A percentile compares a stretch with the other conserved stretches of the same genome.
Evolutionary conservation across 345 rosid genomes (phyloP).

Genomic region (Excoecaria cochinchinensis): DNA sequence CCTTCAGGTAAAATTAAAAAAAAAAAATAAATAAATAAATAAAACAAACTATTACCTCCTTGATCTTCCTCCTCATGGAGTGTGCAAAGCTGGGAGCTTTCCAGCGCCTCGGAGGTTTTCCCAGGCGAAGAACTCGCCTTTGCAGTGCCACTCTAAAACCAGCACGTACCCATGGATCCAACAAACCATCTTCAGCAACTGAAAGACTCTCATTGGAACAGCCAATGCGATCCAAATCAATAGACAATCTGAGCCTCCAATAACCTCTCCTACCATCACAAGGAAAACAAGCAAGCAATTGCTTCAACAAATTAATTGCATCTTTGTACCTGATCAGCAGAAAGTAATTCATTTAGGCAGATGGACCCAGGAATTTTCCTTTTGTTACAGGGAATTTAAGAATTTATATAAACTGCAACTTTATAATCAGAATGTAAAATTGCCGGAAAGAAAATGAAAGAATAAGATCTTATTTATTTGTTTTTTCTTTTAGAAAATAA

Average conservation of each 20-base stretch:
- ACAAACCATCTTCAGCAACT: slow-evolving; percentile 75
- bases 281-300: slow-evolving; percentile 53
- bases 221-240: slow-evolving; percentile 82
- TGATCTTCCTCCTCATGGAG: slow-evolving; percentile 55
- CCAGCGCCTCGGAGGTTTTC: slow-evolving; percentile 99
- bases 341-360: slow-evolving; percentile 17
- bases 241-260: slow-evolving; percentile 87
- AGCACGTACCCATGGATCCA: slow-evolving; percentile 91
- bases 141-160: slow-evolving; percentile 85
- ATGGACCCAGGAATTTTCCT: not conserved
- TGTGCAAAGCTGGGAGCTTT: slow-evolving; percentile 65
- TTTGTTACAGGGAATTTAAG: not conserved
- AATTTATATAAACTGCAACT: not conserved
- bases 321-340: slow-evolving; percentile 56
- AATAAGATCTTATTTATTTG: not conserved
- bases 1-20: not conserved
- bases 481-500: not conserved
- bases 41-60: slow-evolving; percentile 47
- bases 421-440: not conserved
- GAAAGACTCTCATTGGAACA: slow-evolving; percentile 67
- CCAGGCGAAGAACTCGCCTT: slow-evolving; percentile 74
- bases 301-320: slow-evolving; percentile 55
- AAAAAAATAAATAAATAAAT: not conserved
- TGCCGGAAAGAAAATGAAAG: not conserved
- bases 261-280: slow-evolving; percentile 87